Percentiles rank a stretch among this genome's conserved stretches.
Evolutionary conservation across 2,329 filamentous ascomycete genomes (phyloP).

Genomic region (Eutypa lata): DNA sequence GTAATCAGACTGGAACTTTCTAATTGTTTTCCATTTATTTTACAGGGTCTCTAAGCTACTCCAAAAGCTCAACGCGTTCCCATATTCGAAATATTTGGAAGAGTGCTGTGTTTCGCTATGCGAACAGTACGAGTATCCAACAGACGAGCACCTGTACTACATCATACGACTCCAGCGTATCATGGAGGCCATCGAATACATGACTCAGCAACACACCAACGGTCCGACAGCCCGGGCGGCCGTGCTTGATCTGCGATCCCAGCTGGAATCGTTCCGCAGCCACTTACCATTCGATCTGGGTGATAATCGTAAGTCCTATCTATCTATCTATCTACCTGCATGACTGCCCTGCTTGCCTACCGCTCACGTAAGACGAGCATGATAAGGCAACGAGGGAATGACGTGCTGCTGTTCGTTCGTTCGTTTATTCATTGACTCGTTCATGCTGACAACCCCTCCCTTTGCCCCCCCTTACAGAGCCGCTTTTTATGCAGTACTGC

Average conservation of each 20-base stretch:
- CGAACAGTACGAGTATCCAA: constrained; percentile 27
- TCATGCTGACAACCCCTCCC: too few relatives aligned
- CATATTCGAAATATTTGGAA: constrained; percentile 32
- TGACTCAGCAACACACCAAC: constrained; percentile 14
- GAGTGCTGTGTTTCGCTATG: constrained; percentile 31
- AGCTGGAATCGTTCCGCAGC: constrained; percentile 29
- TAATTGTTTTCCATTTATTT: background rate
- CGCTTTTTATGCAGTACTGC: constrained; percentile 36
- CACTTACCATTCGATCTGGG: constrained; percentile 24
- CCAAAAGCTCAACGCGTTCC: constrained; percentile 35
- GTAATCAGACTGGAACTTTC: background rate
- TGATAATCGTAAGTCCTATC: constrained; percentile 26
- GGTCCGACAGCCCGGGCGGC: constrained; percentile 25
- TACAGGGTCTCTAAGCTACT: constrained; percentile 31
- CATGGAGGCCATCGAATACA: constrained; percentile 34
- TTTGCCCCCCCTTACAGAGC: constrained; percentile 18
- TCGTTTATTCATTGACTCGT: too few relatives aligned
- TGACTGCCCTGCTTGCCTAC: too few relatives aligned
- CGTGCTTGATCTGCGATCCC: constrained; percentile 26
- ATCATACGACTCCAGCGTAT: constrained; percentile 35
- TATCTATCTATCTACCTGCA: background rate
- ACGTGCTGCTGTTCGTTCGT: too few relatives aligned
- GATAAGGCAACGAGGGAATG: too few relatives aligned
- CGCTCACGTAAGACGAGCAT: background rate
- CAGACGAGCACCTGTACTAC: constrained; percentile 32